Base-by-base conservation (phyloP, 2,329 filamentous ascomycete genomes). In the Ascochyta pisi region DNA sequence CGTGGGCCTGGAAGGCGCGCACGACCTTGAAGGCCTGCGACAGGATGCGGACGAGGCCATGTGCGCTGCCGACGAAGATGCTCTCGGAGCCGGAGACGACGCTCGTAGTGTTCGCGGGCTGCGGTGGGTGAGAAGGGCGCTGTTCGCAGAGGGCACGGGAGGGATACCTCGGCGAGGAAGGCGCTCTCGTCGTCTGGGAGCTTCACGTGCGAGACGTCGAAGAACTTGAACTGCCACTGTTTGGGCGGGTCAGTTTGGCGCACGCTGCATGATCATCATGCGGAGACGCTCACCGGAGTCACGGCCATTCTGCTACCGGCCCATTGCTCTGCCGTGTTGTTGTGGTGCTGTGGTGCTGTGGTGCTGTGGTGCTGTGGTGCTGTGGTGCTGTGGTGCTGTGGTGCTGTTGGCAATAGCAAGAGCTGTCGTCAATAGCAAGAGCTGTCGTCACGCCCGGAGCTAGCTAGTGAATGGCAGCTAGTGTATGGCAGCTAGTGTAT, bases 191-290 rank as follows among this genome's bases (percentile, higher is more conserved):
- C 89, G 75, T 96, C 89, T 66, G 84, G 85, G 69, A 93, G 84
- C 72, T 89, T 87, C 76, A 97, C 88, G 74, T 90, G 89, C 74
- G 87, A 87, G 76, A 96, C 92, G 79, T 97, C 92, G 85, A 99
- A 98, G 88, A 99, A 99, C 84, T 96, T 93, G 82, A 99, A 99
- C 90, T 97, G 97, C 94, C 95, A 98, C 94, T 96, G 63, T 41
- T 19, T 49, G 50, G 13, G 41, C 10, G 50, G 16, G 50, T 75
- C 60, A 75, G 72, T 65, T 19, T 46, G 19, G 58, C 60, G 62
- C 62, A 57, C 60, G 62, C 62, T 10, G 6, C 57, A 43, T 38
- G 40, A 43, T 27, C 24, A 15, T 16, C 10, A 2, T 7, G 6
- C 34, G 27, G 24, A 8, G 35, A 31, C 35, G 48, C 66, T 54